Conservation (phyloP, 495 filamentous ascomycete genomes). For the Penicillium egyptiacum region DNA sequence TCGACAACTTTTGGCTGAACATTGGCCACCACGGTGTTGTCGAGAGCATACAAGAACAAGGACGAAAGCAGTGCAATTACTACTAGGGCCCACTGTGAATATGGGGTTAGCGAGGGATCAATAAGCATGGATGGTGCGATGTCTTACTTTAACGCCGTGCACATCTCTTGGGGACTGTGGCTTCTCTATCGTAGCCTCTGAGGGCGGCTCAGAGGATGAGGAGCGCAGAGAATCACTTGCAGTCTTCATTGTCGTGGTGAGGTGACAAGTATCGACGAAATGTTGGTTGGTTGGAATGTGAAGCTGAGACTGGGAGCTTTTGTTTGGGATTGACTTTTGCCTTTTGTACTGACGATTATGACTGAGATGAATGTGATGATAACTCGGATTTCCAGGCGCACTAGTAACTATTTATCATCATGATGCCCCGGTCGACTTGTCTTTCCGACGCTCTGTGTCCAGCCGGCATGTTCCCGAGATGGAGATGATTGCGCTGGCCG, state of each 20-base stretch:
- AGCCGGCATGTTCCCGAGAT: background rate
- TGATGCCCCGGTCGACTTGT: background rate
- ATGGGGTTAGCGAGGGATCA: background rate
- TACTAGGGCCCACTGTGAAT: slow-evolving; percentile 30
- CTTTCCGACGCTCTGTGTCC: background rate
- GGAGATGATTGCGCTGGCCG: background rate
- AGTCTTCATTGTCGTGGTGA: background rate
- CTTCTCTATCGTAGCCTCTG: background rate
- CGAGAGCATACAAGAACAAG: slow-evolving; percentile 56
- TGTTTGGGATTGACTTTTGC: background rate
- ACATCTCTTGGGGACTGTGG: slow-evolving; percentile 1
- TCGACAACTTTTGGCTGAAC: slow-evolving; percentile 55
- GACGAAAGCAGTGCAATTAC: slow-evolving; percentile 47
- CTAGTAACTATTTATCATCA: background rate
- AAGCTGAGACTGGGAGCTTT: background rate
- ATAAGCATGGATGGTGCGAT: background rate
- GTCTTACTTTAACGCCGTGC: background rate
- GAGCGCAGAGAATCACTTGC: background rate
- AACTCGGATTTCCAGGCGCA: background rate
- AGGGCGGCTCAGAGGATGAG: slow-evolving; percentile 1
- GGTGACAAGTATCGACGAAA: no score
- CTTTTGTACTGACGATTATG: background rate
- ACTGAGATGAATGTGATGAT: background rate
- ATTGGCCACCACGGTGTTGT: slow-evolving; percentile 63
- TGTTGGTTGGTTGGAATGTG: background rate